Evolutionary conservation across 2,329 filamentous ascomycete genomes (phyloP).

Genomic region (Neonectria ditissima): DNA sequence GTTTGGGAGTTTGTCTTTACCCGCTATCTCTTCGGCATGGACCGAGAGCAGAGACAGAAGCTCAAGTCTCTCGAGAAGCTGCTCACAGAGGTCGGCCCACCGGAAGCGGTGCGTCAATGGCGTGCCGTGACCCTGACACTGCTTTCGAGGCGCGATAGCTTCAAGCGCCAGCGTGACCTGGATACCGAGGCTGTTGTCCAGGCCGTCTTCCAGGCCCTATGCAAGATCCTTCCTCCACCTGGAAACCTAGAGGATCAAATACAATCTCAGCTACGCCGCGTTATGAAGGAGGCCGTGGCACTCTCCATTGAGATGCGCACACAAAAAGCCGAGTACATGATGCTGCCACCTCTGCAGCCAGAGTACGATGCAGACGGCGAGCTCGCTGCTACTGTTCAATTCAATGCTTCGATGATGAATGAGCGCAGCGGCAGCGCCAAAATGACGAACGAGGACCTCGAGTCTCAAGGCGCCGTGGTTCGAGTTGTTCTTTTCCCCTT

Average conservation of each 20-base stretch:
- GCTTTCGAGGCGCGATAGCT: conserved; percentile 82
- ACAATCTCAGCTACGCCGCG: conserved; percentile 84
- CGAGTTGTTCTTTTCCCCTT: conserved; percentile 95
- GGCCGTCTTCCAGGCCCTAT: conserved; percentile 83
- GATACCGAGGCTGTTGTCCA: conserved; percentile 97
- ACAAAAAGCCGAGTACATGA: conserved; percentile 96
- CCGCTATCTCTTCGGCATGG: conserved; percentile 98
- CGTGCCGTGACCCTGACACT: conserved; percentile 94
- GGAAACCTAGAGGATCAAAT: conserved; percentile 83
- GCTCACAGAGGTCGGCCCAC: conserved; percentile 86
- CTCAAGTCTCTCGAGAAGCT: conserved; percentile 96
- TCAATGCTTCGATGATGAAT: conserved; percentile 96
- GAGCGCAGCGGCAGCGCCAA: conserved; percentile 78
- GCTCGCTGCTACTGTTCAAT: conserved; percentile 85
- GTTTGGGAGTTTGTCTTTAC: conserved; percentile 99
- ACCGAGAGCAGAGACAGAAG: conserved; percentile 96
- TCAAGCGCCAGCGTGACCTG: conserved; percentile 82
- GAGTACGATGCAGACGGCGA: conserved; percentile 96
- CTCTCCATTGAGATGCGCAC: conserved; percentile 97
- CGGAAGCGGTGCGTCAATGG: conserved; percentile 94
- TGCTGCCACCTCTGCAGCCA: conserved; percentile 94
- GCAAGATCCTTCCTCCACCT: conserved; percentile 87
- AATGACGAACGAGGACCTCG: conserved; percentile 79
- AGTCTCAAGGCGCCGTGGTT: conserved; percentile 80
- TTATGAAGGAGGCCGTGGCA: conserved; percentile 88